phyloP scores from a whole-genome alignment of 225 moss, liverwort and hornwort species.

The Pseudisothecium myosuroides region DNA sequence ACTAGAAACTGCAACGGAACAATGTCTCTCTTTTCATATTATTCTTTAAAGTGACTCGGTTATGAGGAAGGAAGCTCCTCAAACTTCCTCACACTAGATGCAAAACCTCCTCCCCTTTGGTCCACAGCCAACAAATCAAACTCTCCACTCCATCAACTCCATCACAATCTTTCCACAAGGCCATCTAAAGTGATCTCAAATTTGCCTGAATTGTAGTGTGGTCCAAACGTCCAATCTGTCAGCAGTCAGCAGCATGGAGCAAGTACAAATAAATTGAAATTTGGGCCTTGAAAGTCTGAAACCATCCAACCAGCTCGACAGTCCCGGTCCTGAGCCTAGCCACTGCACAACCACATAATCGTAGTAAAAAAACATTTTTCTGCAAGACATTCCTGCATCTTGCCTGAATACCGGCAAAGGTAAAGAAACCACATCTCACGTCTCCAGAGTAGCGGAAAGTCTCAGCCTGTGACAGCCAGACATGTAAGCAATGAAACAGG shows the following conservation, averaged over 20 bases:
- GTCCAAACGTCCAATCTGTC: neutral
- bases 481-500: neutral
- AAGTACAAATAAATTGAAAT: neutral
- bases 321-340: neutral
- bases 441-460: neutral
- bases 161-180: neutral
- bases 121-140: neutral
- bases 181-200: neutral
- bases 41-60: neutral
- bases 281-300: no score
- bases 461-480: neutral
- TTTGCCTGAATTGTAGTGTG: neutral
- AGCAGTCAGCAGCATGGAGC: neutral
- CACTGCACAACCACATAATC: neutral
- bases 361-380: neutral
- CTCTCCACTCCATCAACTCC: neutral
- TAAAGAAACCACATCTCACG: neutral
- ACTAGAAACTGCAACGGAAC: neutral
- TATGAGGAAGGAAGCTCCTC: neutral
- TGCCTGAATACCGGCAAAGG: neutral
- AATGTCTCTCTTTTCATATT: neutral
- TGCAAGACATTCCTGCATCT: neutral
- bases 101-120: neutral
- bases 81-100: neutral
- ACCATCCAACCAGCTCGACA: neutral